Conservation (phyloP, 768 basidiomycete species). For the Pleurotus tuoliensis region DNA sequence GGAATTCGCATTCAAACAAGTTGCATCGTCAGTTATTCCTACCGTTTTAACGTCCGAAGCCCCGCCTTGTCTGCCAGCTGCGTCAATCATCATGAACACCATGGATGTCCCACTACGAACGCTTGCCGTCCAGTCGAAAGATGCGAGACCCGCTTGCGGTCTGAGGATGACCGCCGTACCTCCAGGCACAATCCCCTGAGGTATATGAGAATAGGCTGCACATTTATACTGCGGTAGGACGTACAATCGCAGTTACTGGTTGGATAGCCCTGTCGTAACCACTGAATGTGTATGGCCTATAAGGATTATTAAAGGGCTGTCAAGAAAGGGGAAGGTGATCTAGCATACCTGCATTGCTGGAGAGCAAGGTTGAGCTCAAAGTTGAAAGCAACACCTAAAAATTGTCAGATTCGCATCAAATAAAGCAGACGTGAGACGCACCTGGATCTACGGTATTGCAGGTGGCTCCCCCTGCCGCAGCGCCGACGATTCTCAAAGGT, state of each 20-base stretch:
- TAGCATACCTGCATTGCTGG: constrained; percentile 56
- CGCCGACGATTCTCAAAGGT: constrained; percentile 41
- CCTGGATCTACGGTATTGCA: constrained; percentile 50
- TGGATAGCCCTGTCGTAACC: constrained; percentile 40
- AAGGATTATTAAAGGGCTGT: background rate
- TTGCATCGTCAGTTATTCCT: constrained; percentile 38
- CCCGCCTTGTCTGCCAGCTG: constrained; percentile 51
- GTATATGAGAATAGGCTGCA: background rate
- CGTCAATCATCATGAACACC: constrained; percentile 54
- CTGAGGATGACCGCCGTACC: constrained; percentile 47
- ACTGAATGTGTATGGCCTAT: constrained; percentile 45
- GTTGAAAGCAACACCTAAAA: constrained; percentile 35
- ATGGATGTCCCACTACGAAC: constrained; percentile 55
- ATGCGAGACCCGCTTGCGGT: constrained; percentile 30
- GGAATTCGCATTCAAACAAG: constrained; percentile 50
- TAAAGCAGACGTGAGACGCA: constrained; percentile 15
- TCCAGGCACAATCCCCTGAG: constrained; percentile 59
- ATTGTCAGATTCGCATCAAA: constrained; percentile 4
- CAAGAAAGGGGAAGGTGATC: constrained; percentile 3
- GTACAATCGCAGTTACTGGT: constrained; percentile 53
- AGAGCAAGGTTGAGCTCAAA: constrained; percentile 50
- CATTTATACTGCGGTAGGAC: constrained; percentile 14
- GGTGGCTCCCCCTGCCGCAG: constrained; percentile 34
- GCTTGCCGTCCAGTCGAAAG: constrained; percentile 54
- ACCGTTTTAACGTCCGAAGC: constrained; percentile 51